Evolutionary conservation across 345 rosid species (phyloP), one percentile per base, ranked within the genome.

Genomic region (Linum usitatissimum): DNA sequence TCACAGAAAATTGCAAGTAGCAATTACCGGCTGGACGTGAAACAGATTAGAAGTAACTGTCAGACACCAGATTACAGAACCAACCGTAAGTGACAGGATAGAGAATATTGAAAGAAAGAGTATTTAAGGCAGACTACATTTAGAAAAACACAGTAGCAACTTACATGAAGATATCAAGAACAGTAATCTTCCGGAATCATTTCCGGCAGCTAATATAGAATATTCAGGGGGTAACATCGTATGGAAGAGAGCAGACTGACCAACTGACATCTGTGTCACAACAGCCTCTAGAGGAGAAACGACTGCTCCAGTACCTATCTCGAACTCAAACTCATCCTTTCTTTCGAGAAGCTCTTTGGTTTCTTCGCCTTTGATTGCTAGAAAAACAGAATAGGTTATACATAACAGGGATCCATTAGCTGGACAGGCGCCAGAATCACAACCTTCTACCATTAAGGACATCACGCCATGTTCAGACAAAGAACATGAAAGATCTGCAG

Each of bases 231-330:
- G 75, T 63, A 79, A 71, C 40, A 78, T 68, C 31, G 74, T 64
- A 58, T 31, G 73, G 73, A 81, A 80, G 74, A 64, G 69, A 38
- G 88, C 87, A 71, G 79, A 82, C 66, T 93, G 95, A 67, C 99
- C 94, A 45, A 86, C 88, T 67, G 93, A 84, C 90, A 93, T 75
- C 80, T 82, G 87, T 36, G 78, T 68, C 28, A 82, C 82, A 80
- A 79, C 87, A 64, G 73, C 66, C 76, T 93, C 97, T 62, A 86
- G 72, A 61, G 61, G 57, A 63, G 83, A 48, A 76, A 75, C 60
- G 63, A 93, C 86, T 0, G 97, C 84, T 66, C 91, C 91, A 63
- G 82, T 59, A 19, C 99, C 99, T 64, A 86, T 74, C 87, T 93
- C 96, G 84, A 90, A 90, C 72, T 87, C 96, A 78, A 90, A 81